A percentile compares a stretch with the other conserved stretches of the same genome.
Evolutionary conservation across 2,329 filamentous ascomycete genomes (phyloP).

Genomic region (Aphanocladium album): DNA sequence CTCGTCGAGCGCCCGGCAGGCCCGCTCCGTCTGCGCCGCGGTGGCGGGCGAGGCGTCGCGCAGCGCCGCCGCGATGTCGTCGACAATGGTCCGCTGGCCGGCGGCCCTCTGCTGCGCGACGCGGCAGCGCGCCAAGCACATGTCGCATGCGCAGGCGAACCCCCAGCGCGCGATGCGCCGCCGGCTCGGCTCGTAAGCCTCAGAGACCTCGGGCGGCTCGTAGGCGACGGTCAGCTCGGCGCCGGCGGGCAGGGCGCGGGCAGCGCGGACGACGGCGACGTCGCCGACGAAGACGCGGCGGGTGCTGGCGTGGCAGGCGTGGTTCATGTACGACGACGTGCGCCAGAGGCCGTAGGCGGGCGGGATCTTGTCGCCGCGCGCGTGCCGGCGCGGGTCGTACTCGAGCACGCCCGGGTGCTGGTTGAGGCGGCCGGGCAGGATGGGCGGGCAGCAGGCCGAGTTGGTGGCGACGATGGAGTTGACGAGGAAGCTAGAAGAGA

Average conservation of each 20-base stretch:
- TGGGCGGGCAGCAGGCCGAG: background rate
- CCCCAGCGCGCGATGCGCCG: background rate
- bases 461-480: background rate
- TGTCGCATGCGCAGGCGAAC: background rate
- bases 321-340: conserved; percentile 36
- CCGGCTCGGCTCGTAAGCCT: background rate
- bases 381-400: too few relatives aligned
- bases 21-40: too few relatives aligned
- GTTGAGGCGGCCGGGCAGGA: background rate
- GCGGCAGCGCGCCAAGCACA: background rate
- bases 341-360: conserved; percentile 31
- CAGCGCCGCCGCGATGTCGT: too few relatives aligned
- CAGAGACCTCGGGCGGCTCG: background rate
- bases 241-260: conserved; percentile 26
- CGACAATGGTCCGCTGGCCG: background rate
- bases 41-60: too few relatives aligned
- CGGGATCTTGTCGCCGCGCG: background rate
- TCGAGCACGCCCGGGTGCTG: too few relatives aligned
- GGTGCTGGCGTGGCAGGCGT: conserved; percentile 36
- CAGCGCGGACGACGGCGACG: conserved; percentile 37
- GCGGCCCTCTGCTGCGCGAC: too few relatives aligned
- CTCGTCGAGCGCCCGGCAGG: too few relatives aligned
- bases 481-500: background rate
- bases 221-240: conserved; percentile 36
- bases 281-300: conserved; percentile 38